Evolutionary conservation across 2,329 filamentous ascomycete genomes (phyloP).

Genomic region (Diaporthe ilicicola): DNA sequence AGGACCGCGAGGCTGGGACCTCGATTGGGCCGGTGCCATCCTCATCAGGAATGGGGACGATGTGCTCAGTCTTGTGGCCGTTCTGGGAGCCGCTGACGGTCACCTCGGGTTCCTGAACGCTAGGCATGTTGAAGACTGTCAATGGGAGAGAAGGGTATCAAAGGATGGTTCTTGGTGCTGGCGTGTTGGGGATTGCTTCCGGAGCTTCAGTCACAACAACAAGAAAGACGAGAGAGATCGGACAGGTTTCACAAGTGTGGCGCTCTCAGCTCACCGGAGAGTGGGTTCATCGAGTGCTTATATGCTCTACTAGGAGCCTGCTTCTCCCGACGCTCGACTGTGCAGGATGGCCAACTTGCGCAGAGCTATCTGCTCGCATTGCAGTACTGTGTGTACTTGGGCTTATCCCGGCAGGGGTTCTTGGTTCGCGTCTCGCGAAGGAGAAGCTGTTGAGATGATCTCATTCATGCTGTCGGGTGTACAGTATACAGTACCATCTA

Average conservation of each 20-base stretch:
- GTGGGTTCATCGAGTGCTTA: conserved; percentile 32
- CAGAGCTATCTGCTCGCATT: conserved; percentile 21
- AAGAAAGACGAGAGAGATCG: conserved; percentile 11
- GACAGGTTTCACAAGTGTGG: conserved; percentile 1
- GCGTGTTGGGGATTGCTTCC: conserved; percentile 16
- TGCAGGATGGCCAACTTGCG: background rate
- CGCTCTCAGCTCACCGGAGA: background rate
- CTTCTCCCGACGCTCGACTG: background rate
- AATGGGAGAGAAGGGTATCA: conserved; percentile 10
- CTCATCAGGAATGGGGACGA: conserved; percentile 53
- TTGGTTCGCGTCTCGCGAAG: conserved; percentile 3
- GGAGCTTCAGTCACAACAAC: conserved; percentile 28
- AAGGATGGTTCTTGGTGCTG: background rate
- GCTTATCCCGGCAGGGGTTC: conserved; percentile 7
- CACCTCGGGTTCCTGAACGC: conserved; percentile 13
- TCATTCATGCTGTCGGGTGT: conserved; percentile 4
- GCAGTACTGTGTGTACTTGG: conserved; percentile 2
- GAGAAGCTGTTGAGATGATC: conserved; percentile 25
- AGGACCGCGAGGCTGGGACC: conserved; percentile 73
- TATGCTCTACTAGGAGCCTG: conserved; percentile 23
- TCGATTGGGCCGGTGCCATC: conserved; percentile 66
- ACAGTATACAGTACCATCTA: conserved; percentile 27
- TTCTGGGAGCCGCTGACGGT: conserved; percentile 18
- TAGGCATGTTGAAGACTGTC: conserved; percentile 27
- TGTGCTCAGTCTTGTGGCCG: conserved; percentile 38